A percentile compares a stretch with the other conserved stretches of the same genome.
Evolutionary conservation across 805 yeast species (phyloP).

Genomic region (Saccharomycopsis fibuligera): DNA sequence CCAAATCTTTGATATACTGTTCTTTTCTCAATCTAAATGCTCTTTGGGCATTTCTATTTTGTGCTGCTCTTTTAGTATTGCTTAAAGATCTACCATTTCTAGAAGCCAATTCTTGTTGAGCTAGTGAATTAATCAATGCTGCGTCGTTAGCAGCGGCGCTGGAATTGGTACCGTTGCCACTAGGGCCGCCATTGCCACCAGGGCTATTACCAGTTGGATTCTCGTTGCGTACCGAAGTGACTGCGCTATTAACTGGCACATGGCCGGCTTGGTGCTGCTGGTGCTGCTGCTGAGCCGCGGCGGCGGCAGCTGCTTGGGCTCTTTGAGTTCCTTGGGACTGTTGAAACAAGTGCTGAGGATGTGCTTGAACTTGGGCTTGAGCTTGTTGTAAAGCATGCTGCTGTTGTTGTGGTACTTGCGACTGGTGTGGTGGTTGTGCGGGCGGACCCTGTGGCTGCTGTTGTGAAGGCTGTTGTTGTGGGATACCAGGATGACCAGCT

Average conservation of each 20-base stretch:
- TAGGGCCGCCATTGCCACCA: background rate
- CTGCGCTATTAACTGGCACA: background rate
- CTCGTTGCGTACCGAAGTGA: background rate
- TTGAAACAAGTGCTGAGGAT: background rate
- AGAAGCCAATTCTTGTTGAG: background rate
- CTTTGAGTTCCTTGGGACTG: too few species aligned
- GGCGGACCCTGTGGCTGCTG: background rate
- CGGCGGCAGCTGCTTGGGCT: too few species aligned
- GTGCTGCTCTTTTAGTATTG: slow-evolving; percentile 80
- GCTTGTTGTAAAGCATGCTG: background rate
- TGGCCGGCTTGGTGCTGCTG: background rate
- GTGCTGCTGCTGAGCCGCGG: too few species aligned
- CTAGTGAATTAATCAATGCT: background rate
- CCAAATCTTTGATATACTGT: slow-evolving; percentile 72
- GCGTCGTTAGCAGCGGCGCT: background rate
- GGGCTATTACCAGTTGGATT: background rate
- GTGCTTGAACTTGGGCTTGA: background rate
- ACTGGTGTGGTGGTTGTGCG: background rate
- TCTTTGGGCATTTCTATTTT: slow-evolving; percentile 86
- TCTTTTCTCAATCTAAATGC: slow-evolving; percentile 87
- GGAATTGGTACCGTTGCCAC: background rate
- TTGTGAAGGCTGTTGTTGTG: background rate
- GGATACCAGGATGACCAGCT: background rate
- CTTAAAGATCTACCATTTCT: background rate
- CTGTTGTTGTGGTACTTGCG: background rate